phyloP scores from a whole-genome alignment of 2,329 filamentous ascomycete species.

The Clarireedia homoeocarpa region DNA sequence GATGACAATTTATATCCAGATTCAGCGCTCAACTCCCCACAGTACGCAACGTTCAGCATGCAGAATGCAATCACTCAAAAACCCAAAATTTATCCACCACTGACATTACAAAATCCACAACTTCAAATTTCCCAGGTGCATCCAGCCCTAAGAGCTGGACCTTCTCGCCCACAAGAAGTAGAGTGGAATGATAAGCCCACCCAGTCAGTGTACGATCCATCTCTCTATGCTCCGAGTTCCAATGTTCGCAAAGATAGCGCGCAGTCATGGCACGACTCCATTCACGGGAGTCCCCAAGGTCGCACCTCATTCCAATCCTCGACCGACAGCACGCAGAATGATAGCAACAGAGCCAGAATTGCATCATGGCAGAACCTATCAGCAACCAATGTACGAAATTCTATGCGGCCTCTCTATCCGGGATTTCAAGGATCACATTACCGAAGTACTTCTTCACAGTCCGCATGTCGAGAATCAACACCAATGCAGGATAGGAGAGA shows the following conservation, averaged over 20 bases:
- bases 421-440: neutral
- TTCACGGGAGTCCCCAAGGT: neutral
- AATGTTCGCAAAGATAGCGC: neutral
- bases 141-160: neutral
- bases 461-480: neutral
- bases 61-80: neutral
- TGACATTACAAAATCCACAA: neutral
- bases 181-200: neutral
- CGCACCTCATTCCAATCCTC: neutral
- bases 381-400: neutral
- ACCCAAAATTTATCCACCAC: neutral
- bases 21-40: neutral
- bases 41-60: neutral
- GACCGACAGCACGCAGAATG: neutral
- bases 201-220: neutral
- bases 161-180: neutral
- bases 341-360: neutral
- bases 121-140: neutral
- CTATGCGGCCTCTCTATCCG: neutral
- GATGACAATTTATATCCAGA: neutral
- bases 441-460: neutral
- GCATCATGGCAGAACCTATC: neutral
- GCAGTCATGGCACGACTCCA: constrained; percentile 1
- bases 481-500: neutral
- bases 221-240: neutral